Conservation (phyloP, 75 land plant species). For the Adiantum capillusveneris region DNA sequence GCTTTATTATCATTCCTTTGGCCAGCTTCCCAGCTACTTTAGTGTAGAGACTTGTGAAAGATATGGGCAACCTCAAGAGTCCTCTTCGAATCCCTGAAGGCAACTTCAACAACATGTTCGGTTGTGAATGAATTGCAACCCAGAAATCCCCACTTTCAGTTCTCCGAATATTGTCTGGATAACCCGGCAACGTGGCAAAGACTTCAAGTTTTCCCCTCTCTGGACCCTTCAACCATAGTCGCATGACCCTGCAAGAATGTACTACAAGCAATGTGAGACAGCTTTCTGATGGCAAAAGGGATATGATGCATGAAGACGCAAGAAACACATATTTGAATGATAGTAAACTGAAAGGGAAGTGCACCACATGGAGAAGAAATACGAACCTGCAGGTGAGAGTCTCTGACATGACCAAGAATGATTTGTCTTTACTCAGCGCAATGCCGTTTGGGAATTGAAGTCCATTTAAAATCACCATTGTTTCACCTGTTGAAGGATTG, state of each 20-base stretch:
- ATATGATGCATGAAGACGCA: too few species aligned
- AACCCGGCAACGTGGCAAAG: slow-evolving; percentile 41
- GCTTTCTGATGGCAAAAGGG: too few species aligned
- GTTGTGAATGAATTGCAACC: slow-evolving; percentile 35
- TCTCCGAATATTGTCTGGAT: slow-evolving; percentile 53
- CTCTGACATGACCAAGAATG: slow-evolving; percentile 40
- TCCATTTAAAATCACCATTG: slow-evolving; percentile 28
- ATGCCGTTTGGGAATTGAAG: slow-evolving; percentile 69
- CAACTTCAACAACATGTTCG: slow-evolving; percentile 2
- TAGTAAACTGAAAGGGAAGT: too few species aligned
- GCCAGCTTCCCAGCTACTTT: slow-evolving; percentile 13
- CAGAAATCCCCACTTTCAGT: slow-evolving; percentile 50
- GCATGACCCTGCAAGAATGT: slow-evolving; percentile 26
- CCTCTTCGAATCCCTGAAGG: slow-evolving; percentile 7
- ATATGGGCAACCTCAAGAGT: slow-evolving; percentile 17
- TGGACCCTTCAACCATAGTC: slow-evolving; percentile 47
- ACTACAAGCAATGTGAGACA: too few species aligned
- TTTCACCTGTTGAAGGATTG: slow-evolving; percentile 37
- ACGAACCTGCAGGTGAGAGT: slow-evolving; percentile 18
- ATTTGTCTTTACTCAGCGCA: slow-evolving; percentile 31
- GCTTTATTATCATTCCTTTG: slow-evolving; percentile 21
- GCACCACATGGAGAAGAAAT: background rate
- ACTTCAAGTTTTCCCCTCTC: slow-evolving; percentile 33
- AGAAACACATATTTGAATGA: too few species aligned
- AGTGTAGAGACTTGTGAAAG: slow-evolving; percentile 9